Evolutionary conservation across 2,329 filamentous ascomycete species (phyloP), one percentile per base, ranked within the genome.

Genomic region (Botrytis fragariae): DNA sequence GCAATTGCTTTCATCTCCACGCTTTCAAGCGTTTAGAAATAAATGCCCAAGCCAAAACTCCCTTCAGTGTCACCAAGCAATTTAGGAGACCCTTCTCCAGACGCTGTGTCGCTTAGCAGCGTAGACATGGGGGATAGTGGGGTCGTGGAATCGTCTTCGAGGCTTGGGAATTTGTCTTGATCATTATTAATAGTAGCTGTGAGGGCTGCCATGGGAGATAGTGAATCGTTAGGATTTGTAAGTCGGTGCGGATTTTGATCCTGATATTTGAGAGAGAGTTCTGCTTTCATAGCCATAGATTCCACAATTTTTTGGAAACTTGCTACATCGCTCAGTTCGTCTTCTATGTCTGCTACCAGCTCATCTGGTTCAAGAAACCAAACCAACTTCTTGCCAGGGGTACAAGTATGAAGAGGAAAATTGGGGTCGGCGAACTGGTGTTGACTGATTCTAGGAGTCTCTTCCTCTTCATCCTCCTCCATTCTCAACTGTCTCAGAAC

Each of bases 351-450:
- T 62, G 57, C 42, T 37, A 29, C 32, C 39, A 82, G 79, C 12
- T 82, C 79, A 12, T 81, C 79, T 25, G 80, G 82, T 48, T 82
- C 81, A 29, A 79, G 76, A 35, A 83, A 83, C 39, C 81, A 81
- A 1, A 81, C 80, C 35, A 81, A 78, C 59, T 79, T 80, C 7
- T 81, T 80, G 44, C 82, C 80, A 51, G 79, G 79, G 29, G 77
- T 75, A n/a, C 74, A 63, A 37, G 62, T 69, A 4, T 32, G 1
- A 2, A 62, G 35, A 14, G 4, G 16, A 29, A 63, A 4, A 18
- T 12, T 20, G 16, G 37, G 14, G 37, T 39, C n/a, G 32, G 39
- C 37, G 12, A 42, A 32, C 1, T 25, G 65, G 14, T 12, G 6
- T n/a, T 25, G 48, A 42, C 25, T 32, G 12, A 3, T 3, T 9